phyloP scores from a whole-genome alignment of 805 yeast genomes.

The Sugiyamaella mastotermitis region DNA sequence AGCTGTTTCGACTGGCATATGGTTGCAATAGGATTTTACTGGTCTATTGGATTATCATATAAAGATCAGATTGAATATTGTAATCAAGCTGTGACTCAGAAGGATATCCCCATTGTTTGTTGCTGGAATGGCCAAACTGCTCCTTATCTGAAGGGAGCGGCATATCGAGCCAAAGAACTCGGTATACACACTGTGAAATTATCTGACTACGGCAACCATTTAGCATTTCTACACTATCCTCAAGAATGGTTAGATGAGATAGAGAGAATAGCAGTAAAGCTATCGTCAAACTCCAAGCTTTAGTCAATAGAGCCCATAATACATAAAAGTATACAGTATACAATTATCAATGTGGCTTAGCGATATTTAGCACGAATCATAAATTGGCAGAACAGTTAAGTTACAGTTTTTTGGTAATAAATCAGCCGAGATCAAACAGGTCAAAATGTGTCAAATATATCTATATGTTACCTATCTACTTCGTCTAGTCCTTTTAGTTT shows the following conservation, averaged over 20 bases:
- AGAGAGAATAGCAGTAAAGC: too few species aligned
- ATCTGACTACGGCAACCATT: neutral
- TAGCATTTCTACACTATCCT: neutral
- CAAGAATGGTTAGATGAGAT: neutral
- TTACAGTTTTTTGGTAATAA: too few species aligned
- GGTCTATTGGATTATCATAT: neutral
- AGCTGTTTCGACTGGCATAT: neutral
- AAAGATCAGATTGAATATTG: neutral
- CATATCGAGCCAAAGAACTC: neutral
- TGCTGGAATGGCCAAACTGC: neutral
- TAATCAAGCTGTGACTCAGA: neutral
- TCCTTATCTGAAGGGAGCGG: neutral
- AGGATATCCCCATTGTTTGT: neutral
- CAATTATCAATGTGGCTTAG: too few species aligned
- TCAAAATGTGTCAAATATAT: too few species aligned
- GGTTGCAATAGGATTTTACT: neutral
- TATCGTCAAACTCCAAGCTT: too few species aligned
- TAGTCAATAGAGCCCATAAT: too few species aligned
- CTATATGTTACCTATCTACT: too few species aligned
- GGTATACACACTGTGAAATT: neutral
- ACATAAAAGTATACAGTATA: too few species aligned
- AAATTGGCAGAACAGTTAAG: too few species aligned
- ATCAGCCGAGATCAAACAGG: too few species aligned
- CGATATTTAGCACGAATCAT: too few species aligned
- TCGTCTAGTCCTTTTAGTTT: too few species aligned